These are phyloP conservation scores for Saturnispora serradocipensis DNA, from an alignment of 805 yeast genomes.

Conservation along the genomic window DNA sequence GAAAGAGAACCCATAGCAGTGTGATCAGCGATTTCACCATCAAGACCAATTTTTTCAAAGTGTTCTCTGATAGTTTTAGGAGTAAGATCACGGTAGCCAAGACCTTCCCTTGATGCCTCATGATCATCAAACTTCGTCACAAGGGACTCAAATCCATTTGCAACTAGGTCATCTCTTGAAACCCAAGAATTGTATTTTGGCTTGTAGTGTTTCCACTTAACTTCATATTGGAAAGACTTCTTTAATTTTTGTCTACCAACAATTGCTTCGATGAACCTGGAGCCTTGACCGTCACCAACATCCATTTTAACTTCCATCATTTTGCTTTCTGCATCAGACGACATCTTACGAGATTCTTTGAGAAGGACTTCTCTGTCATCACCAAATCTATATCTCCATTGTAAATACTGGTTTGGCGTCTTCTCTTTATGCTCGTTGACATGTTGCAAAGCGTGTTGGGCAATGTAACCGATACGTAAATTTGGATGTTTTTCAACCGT, in stretches of 20 bases:
- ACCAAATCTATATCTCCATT: slow-evolving; percentile 97
- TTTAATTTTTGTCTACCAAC: slow-evolving; percentile 96
- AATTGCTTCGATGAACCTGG: slow-evolving; percentile 83
- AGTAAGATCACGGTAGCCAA: slow-evolving; percentile 89
- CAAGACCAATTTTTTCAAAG: slow-evolving; percentile 94
- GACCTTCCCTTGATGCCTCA: slow-evolving; percentile 98
- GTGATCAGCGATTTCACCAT: slow-evolving; percentile 97
- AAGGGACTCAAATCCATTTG: slow-evolving; percentile 79
- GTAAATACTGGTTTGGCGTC: slow-evolving; percentile 95
- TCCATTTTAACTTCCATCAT: slow-evolving; percentile 73
- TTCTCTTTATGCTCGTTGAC: slow-evolving; percentile 96
- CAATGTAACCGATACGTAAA: slow-evolving; percentile 95
- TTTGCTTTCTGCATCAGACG: slow-evolving; percentile 61
- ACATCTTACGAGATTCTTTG: slow-evolving; percentile 85
- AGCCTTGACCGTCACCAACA: slow-evolving; percentile 74
- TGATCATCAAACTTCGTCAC: slow-evolving; percentile 97
- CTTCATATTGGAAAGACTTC: slow-evolving; percentile 93
- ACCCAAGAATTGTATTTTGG: slow-evolving; percentile 95
- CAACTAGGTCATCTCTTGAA: slow-evolving; percentile 69
- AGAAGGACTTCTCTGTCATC: slow-evolving; percentile 94
- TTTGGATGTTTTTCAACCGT: slow-evolving; percentile 96
- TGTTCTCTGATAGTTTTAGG: slow-evolving; percentile 93
- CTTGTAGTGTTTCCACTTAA: slow-evolving; percentile 87
- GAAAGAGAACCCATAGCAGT: slow-evolving; percentile 94
- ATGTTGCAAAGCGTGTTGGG: slow-evolving; percentile 96